Percentiles rank a stretch among this genome's conserved stretches.
Evolutionary conservation across 768 basidiomycete genomes (phyloP).

Genomic region (Tremella mesenterica): DNA sequence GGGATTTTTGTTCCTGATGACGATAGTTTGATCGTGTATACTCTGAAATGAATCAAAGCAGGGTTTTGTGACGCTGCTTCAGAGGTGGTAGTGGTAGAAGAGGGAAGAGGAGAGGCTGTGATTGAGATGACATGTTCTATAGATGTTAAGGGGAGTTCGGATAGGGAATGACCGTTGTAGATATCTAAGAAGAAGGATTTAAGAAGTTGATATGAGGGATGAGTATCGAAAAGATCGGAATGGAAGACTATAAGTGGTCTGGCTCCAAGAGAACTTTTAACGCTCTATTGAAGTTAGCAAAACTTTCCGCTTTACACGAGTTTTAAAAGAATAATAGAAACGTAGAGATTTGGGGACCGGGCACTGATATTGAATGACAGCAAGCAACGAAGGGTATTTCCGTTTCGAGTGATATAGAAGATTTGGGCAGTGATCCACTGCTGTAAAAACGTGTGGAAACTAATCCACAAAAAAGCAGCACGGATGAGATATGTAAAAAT

Average conservation of each 20-base stretch:
- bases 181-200: conserved; percentile 85
- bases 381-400: no score
- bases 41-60: conserved; percentile 68
- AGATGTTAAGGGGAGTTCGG: conserved; percentile 58
- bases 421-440: no score
- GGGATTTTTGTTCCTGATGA: conserved; percentile 70
- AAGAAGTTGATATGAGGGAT: conserved; percentile 81
- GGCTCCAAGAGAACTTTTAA: conserved; percentile 79
- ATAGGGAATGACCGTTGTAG: conserved; percentile 74
- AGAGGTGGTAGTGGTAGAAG: conserved; percentile 32
- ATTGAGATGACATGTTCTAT: conserved; percentile 43
- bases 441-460: no score
- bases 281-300: conserved; percentile 52
- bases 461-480: no score
- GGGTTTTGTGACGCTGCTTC: conserved; percentile 51
- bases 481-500: no score
- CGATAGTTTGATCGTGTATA: conserved; percentile 67
- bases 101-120: conserved; percentile 43
- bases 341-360: no score
- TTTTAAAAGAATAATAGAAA: background rate
- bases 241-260: conserved; percentile 93
- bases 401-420: no score
- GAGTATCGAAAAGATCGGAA: conserved; percentile 86
- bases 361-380: no score
- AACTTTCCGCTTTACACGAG: background rate